Base-by-base conservation (phyloP, 2,329 filamentous ascomycete genomes). In the Rutstroemia sp. region DNA sequence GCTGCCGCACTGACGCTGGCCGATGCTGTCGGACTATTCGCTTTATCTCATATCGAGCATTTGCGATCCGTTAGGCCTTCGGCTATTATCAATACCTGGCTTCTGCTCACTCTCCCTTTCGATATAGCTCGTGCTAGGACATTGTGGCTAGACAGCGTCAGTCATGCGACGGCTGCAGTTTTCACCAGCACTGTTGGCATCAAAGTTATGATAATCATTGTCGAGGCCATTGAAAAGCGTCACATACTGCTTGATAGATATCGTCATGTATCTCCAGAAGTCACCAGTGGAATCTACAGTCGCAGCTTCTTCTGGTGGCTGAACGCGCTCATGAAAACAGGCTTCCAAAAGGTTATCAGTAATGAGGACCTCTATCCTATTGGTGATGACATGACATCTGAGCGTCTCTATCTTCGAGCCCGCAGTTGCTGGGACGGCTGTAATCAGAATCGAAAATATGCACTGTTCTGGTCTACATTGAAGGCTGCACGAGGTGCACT, bases 171-270 rank as follows among this genome's bases (percentile, higher is more conserved):
- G 7, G 65, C 65, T 1, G 65, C 65, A 42, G 64, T 73, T 12
- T 73, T 72, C 34, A 71, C 71, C 0, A 63, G 66, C n/a, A 65
- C 68, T 3, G 65, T 72, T 38, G 67, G 60, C 5, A 54, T 73
- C 30, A 76, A 76, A 60, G 57, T 68, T n/a, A 63, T 61, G 38
- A 55, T 65, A 19, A 51, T 63, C 2, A 46, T 64, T 4, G 68
- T 73, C 2, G 74, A 77, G 64, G 71, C 71, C 1, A 62, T 64
- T 54, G 71, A 69, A 54, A 77, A 76, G 64, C 64, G 68, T 8
- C 45, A 57, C 2, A 68, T 69, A 38, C 61, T 74, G 12, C 56
- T 71, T n/a, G 56, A 60, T 38, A 60, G 59, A 47, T 64, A 69
- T 54, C 58, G 62, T n/a, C 23, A 61, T 48, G 57, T 61, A n/a